Evolutionary conservation across 139 green algal genomes (phyloP).

Genomic region (Astrephomene gubernaculifera): DNA sequence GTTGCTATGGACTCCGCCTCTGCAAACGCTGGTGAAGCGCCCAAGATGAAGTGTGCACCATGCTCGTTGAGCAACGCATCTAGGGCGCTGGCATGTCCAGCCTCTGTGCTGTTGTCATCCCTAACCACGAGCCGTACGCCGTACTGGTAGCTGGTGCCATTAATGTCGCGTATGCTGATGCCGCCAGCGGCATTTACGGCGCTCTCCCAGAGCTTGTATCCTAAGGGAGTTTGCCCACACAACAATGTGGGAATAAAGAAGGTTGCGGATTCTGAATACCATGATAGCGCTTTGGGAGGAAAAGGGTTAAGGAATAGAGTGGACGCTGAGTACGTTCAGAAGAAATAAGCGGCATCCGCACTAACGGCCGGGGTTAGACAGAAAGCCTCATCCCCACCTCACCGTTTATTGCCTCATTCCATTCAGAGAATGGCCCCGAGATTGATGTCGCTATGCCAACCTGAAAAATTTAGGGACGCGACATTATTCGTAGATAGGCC

Average conservation of each 20-base stretch:
- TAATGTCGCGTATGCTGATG: not conserved
- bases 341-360: too few relatives aligned
- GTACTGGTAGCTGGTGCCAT: not conserved
- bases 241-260: too few relatives aligned
- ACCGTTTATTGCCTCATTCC: conserved; percentile 20
- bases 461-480: too few relatives aligned
- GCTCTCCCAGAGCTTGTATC: conserved; percentile 13
- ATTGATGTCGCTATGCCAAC: conserved; percentile 3
- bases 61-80: not conserved
- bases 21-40: not conserved
- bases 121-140: not conserved
- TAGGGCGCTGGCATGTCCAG: not conserved
- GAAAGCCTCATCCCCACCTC: too few relatives aligned
- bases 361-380: too few relatives aligned
- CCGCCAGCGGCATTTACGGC: not conserved
- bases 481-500: too few relatives aligned
- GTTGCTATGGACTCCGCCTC: not conserved
- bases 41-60: conserved; percentile 12
- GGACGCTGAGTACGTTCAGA: too few relatives aligned
- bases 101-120: conserved; percentile 11
- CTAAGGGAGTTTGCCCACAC: too few relatives aligned
- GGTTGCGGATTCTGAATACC: too few relatives aligned
- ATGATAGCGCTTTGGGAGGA: too few relatives aligned
- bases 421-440: not conserved
- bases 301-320: too few relatives aligned